A percentile compares a stretch with the other conserved stretches of the same genome.
These are phyloP conservation scores for Auricularia heimuer DNA, from an alignment of 768 basidiomycete species.

Conservation along the genomic window DNA sequence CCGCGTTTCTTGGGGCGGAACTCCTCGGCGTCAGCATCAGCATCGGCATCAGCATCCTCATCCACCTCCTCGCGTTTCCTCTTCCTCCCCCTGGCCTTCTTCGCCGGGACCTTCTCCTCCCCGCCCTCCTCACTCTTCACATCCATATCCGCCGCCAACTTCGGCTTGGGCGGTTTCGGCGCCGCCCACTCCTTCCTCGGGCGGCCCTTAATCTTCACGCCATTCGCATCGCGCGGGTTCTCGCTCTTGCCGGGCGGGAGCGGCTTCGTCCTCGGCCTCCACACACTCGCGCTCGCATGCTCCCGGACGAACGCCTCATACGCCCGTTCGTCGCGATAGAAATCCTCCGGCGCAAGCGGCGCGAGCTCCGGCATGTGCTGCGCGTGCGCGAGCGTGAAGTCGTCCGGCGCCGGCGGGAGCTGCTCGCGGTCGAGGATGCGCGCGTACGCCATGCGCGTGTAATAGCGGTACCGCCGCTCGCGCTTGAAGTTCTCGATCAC, in stretches of 20 bases:
- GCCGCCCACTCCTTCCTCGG: conserved; percentile 15
- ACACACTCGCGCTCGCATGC: neutral
- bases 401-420: neutral
- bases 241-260: conserved; percentile 3
- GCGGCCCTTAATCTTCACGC: conserved; percentile 18
- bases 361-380: conserved; percentile 27
- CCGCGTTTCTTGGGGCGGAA: conserved; percentile 28
- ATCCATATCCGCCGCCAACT: too few relatives aligned
- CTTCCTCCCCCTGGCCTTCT: conserved; percentile 21
- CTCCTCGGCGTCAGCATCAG: neutral
- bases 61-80: conserved; percentile 9
- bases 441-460: conserved; percentile 60
- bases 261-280: neutral
- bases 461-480: conserved; percentile 81
- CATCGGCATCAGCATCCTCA: conserved; percentile 12
- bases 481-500: conserved; percentile 76
- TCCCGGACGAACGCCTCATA: conserved; percentile 29
- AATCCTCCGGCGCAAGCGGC: conserved; percentile 33
- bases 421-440: conserved; percentile 8
- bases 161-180: conserved; percentile 32
- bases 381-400: neutral
- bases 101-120: conserved; percentile 15
- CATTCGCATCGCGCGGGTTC: conserved; percentile 21
- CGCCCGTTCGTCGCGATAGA: conserved; percentile 39
- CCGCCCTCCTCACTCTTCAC: conserved; percentile 5